phyloP scores from a whole-genome alignment of 1,284 basidiomycete genomes.

The Cutaneotrichosporon mucoides region DNA sequence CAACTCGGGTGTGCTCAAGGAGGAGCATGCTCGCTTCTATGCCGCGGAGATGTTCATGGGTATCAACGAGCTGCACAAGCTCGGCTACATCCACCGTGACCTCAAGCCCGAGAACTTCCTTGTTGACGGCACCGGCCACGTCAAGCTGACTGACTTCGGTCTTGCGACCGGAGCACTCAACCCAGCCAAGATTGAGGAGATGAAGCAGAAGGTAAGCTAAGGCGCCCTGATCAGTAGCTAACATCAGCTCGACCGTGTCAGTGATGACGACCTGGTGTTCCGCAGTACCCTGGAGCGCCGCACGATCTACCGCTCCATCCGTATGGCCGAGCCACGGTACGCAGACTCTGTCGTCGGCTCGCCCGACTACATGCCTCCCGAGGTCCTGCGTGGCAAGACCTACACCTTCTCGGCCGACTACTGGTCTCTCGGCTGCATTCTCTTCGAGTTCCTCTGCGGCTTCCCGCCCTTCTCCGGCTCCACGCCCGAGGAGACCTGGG shows the following conservation, averaged over 20 bases:
- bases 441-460: conserved; percentile 93
- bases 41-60: conserved; percentile 93
- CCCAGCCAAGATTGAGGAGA: conserved; percentile 88
- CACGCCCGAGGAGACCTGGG: conserved; percentile 97
- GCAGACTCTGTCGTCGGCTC: conserved; percentile 98
- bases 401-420: conserved; percentile 97
- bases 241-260: conserved; percentile 84
- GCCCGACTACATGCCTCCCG: conserved; percentile 78
- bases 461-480: conserved; percentile 97
- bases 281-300: conserved; percentile 92
- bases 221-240: not conserved
- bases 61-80: conserved; percentile 85
- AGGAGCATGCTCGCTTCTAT: conserved; percentile 91
- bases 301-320: conserved; percentile 88
- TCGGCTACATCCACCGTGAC: conserved; percentile 96
- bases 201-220: conserved; percentile 74
- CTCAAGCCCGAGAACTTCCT: conserved; percentile 97
- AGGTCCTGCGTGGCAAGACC: conserved; percentile 89
- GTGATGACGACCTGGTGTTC: conserved; percentile 85
- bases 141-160: conserved; percentile 98
- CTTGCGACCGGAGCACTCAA: conserved; percentile 94
- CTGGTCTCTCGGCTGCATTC: conserved; percentile 97
- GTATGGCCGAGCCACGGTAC: conserved; percentile 85
- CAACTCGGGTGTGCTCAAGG: conserved; percentile 92
- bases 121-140: conserved; percentile 90